phyloP scores from a whole-genome alignment of 2,329 filamentous ascomycete species.

The Hymenoscyphus fructigenus region DNA sequence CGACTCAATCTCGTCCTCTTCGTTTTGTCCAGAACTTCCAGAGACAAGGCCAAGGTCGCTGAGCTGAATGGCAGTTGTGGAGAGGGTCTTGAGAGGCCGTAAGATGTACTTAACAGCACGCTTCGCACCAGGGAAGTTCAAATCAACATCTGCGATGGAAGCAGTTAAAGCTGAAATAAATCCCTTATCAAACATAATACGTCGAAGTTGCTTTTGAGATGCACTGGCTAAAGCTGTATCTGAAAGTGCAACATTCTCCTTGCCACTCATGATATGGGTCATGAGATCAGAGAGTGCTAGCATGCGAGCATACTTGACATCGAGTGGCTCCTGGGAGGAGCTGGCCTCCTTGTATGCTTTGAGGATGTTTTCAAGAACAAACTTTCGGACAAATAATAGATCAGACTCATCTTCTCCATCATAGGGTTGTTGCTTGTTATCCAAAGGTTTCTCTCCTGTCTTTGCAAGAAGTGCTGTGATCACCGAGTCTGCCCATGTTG shows the following conservation, averaged over 20 bases:
- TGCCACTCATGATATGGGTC: slow-evolving; percentile 84
- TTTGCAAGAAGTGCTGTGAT: slow-evolving; percentile 85
- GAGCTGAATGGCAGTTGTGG: slow-evolving; percentile 80
- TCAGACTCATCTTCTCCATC: slow-evolving; percentile 77
- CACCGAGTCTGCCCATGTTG: slow-evolving; percentile 80
- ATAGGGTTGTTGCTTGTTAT: slow-evolving; percentile 56
- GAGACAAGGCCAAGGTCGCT: slow-evolving; percentile 71
- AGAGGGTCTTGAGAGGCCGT: slow-evolving; percentile 82
- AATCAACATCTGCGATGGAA: slow-evolving; percentile 91
- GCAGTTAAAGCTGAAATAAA: slow-evolving; percentile 85
- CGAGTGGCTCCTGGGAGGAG: slow-evolving; percentile 73
- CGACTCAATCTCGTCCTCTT: slow-evolving; percentile 85
- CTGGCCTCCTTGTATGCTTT: slow-evolving; percentile 90
- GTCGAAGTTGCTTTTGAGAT: slow-evolving; percentile 81
- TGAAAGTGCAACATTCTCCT: slow-evolving; percentile 58
- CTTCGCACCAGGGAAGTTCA: slow-evolving; percentile 91
- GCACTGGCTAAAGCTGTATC: slow-evolving; percentile 41
- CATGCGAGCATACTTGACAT: slow-evolving; percentile 84
- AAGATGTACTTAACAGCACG: slow-evolving; percentile 95
- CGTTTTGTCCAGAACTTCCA: slow-evolving; percentile 62
- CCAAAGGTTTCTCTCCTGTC: slow-evolving; percentile 72
- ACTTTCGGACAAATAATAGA: slow-evolving; percentile 87
- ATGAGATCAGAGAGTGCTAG: slow-evolving; percentile 88
- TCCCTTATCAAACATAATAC: slow-evolving; percentile 98
- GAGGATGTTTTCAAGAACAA: slow-evolving; percentile 89